Percentiles rank a stretch among this genome's conserved stretches.
Conservation (phyloP, 306 rosid species). For the Vigna mungo region DNA sequence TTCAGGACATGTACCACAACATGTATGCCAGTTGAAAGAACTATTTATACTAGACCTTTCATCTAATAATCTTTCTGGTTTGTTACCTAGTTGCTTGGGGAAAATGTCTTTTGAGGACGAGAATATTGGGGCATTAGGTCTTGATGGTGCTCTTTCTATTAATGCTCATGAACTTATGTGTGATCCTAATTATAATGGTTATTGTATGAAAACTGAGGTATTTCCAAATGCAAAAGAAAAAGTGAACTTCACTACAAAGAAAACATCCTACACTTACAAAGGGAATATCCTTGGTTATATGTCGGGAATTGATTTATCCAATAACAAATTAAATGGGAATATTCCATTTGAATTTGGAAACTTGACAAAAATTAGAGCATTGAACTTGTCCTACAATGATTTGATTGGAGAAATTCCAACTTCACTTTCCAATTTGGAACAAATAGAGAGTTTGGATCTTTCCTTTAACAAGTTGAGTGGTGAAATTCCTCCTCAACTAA, state of each 20-base stretch:
- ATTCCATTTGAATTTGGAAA: slow-evolving; percentile 30
- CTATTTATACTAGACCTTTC: background rate
- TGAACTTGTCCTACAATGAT: background rate
- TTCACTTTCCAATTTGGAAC: background rate
- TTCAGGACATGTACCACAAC: background rate
- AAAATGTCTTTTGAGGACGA: background rate
- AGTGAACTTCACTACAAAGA: background rate
- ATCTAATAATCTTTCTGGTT: background rate
- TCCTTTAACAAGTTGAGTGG: background rate
- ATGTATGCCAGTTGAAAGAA: background rate
- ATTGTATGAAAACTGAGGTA: no score
- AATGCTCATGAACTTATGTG: no score
- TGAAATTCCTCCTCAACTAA: background rate
- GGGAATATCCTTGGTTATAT: background rate
- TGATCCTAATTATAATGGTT: no score
- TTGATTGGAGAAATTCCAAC: background rate
- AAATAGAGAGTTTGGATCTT: background rate
- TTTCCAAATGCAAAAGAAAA: background rate
- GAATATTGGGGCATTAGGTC: no score
- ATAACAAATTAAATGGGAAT: background rate
- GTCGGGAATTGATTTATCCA: background rate
- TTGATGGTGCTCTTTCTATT: no score
- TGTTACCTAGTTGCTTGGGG: slow-evolving; percentile 15
- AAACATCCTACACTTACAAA: background rate
- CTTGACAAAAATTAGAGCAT: background rate